Conservation (phyloP, 1,139 yeast genomes). For the Blastobotrys apis region DNA sequence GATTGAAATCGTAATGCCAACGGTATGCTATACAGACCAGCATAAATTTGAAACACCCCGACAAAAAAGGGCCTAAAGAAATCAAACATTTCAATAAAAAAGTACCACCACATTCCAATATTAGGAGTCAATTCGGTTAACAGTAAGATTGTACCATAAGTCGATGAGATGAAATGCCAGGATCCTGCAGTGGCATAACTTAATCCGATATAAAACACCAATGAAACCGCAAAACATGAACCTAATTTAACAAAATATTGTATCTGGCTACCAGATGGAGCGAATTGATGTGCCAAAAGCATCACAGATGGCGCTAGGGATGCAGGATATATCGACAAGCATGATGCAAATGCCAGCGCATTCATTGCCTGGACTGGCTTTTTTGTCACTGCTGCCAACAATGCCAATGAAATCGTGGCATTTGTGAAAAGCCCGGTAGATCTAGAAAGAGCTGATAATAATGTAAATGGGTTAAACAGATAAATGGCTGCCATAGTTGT, state of each 20-base stretch:
- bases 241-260: conserved; percentile 20
- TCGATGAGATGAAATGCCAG: conserved; percentile 53
- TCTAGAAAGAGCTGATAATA: conserved; percentile 63
- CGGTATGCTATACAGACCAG: conserved; percentile 67
- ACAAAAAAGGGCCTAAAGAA: conserved; percentile 80
- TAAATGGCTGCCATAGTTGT: conserved; percentile 48
- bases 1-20: conserved; percentile 58
- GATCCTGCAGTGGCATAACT: conserved; percentile 44
- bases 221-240: conserved; percentile 20
- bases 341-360: conserved; percentile 58
- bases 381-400: conserved; percentile 45
- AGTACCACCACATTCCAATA: conserved; percentile 97
- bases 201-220: conserved; percentile 37
- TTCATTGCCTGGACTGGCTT: conserved; percentile 47
- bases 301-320: conserved; percentile 34
- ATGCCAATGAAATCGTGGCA: conserved; percentile 49
- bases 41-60: conserved; percentile 75
- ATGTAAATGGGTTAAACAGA: conserved; percentile 72
- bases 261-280: neutral
- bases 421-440: conserved; percentile 64
- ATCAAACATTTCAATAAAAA: conserved; percentile 91
- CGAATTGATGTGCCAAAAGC: conserved; percentile 1
- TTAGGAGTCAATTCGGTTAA: conserved; percentile 75
- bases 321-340: conserved; percentile 59
- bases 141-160: conserved; percentile 57